Evolutionary conservation across 768 basidiomycete species (phyloP), one percentile per base, ranked within the genome.

Genomic region (Nidularia sp.): DNA sequence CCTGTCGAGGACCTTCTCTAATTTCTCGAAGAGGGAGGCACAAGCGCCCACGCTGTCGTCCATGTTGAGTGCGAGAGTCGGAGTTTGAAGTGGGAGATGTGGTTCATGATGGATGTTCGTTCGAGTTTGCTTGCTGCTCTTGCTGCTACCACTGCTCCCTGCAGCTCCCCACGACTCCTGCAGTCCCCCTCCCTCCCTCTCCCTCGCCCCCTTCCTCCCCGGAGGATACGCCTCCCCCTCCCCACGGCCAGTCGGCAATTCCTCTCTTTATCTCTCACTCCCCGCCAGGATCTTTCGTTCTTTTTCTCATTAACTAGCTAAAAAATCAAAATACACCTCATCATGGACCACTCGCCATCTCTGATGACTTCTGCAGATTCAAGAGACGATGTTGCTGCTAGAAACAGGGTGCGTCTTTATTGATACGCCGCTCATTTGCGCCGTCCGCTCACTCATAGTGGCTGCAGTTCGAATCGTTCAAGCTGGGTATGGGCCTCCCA

Each of bases 401-500:
- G 68, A 60, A 71, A 71, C 55, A 73, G 72, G 67, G 78, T 77
- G 55, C 42, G 66, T 55, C 2, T 29, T 29, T 29, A 29, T 29
- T 45, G 44, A 10, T 22, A 2, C 7, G 3, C 22, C 34, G n/a
- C 41, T 34, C 32, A 46, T 39, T 58, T 29, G 50, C 13, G 31
- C 34, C 52, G 25, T 34, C 5, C 39, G 34, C n/a, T 53, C 36
- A 35, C 18, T 51, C 7, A 52, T 57, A 29, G 22, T 6, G 47
- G 34, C 22, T 25, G 36, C 46, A 90, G 88, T 83, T 91, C 62
- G 82, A 87, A 56, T 80, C 81, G 34, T 90, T 90, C 77, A 84
- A 77, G 63, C 73, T 90, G 58, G 87, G 89, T 53, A 71, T 74
- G 59, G 66, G 67, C 65, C 64, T 72, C 62, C 63, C 74, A 36